phyloP scores from a whole-genome alignment of 495 filamentous ascomycete species.

The Aspergillus bridgeri region DNA sequence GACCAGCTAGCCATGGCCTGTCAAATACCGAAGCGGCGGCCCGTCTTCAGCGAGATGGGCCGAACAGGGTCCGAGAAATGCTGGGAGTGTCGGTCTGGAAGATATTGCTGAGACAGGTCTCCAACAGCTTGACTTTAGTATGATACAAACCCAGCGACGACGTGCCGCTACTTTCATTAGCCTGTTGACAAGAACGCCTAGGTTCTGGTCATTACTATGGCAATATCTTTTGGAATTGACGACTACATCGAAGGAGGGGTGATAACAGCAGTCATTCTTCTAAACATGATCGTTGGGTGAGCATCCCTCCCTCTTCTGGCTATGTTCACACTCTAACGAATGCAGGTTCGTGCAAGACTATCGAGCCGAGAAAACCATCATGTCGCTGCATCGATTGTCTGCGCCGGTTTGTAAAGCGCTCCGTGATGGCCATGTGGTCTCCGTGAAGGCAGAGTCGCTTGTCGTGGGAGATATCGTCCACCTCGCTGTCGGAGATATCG shows the following conservation, averaged over 20 bases:
- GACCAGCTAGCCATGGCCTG: constrained; percentile 49
- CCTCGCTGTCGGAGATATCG: constrained; percentile 64
- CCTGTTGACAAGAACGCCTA: constrained; percentile 26
- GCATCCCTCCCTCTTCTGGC: constrained; percentile 6
- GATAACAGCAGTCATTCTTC: constrained; percentile 71
- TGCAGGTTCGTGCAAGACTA: constrained; percentile 73
- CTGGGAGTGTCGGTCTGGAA: constrained; percentile 51
- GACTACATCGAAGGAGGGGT: constrained; percentile 85
- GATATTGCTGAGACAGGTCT: constrained; percentile 59
- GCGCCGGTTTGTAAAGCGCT: constrained; percentile 76
- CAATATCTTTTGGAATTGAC: constrained; percentile 70
- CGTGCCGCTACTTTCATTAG: background rate
- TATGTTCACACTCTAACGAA: background rate
- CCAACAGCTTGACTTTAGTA: constrained; percentile 64
- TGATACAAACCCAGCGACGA: constrained; percentile 6
- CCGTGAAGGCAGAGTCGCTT: constrained; percentile 67
- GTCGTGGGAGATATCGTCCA: constrained; percentile 80
- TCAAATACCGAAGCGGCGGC: constrained; percentile 48
- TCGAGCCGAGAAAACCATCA: constrained; percentile 81
- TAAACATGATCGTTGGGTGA: constrained; percentile 72
- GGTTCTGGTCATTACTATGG: constrained; percentile 84
- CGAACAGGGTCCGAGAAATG: constrained; percentile 57
- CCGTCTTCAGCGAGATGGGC: constrained; percentile 54
- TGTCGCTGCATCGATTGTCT: constrained; percentile 71
- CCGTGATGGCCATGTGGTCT: constrained; percentile 62